A percentile compares a stretch with the other conserved stretches of the same genome.
Evolutionary conservation across 2,329 filamentous ascomycete genomes (phyloP).

Genomic region (Stenocarpella maydis): DNA sequence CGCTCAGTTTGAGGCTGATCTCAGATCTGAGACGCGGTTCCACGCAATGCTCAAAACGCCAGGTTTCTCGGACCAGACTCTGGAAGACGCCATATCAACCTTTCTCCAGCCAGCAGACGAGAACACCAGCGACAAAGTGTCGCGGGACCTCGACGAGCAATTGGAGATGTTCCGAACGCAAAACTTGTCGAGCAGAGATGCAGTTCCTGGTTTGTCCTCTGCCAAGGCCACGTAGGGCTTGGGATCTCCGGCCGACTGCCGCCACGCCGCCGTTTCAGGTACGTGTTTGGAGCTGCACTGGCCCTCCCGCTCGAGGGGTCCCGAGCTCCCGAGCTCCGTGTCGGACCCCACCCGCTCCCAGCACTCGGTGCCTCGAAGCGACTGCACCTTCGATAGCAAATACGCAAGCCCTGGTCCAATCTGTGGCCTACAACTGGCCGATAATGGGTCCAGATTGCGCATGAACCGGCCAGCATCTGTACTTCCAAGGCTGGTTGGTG

Average conservation of each 20-base stretch:
- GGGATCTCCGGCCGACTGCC: constrained; percentile 4
- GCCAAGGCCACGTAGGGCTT: constrained; percentile 19
- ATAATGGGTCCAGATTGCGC: neutral
- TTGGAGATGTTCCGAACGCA: constrained; percentile 51
- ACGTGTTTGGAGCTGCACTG: constrained; percentile 21
- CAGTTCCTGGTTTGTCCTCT: constrained; percentile 41
- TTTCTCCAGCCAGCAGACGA: constrained; percentile 49
- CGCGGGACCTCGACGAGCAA: constrained; percentile 49
- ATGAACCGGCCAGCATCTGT: constrained; percentile 21
- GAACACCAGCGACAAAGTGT: constrained; percentile 46
- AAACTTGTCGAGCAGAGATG: constrained; percentile 46
- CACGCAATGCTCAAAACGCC: constrained; percentile 53
- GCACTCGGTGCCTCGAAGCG: constrained; percentile 11
- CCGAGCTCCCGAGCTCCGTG: constrained; percentile 18
- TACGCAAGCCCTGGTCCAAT: neutral
- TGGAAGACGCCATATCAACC: constrained; percentile 60
- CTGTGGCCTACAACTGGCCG: neutral
- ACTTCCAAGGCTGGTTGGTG: neutral
- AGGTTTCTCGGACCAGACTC: constrained; percentile 55
- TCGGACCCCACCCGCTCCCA: neutral
- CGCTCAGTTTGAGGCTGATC: constrained; percentile 64
- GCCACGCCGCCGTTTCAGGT: constrained; percentile 33
- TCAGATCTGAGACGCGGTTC: constrained; percentile 53
- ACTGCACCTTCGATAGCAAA: neutral
- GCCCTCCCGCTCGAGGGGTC: constrained; percentile 5